These are phyloP conservation scores for Rhynchosporium secalis DNA, from an alignment of 2,329 filamentous ascomycete genomes.

Conservation along the genomic window DNA sequence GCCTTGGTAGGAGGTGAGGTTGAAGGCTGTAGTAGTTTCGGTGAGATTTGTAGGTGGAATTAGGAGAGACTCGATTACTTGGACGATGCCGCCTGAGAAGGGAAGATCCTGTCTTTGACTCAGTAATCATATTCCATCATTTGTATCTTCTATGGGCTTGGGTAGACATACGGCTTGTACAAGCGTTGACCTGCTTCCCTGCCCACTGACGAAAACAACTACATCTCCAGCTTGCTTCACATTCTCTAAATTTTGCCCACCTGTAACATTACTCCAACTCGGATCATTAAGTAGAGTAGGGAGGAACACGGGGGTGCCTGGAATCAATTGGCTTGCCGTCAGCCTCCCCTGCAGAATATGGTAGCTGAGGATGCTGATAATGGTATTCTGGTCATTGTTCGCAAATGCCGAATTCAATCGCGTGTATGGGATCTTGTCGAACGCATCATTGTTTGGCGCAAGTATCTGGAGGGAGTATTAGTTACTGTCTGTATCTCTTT, in stretches of 20 bases:
- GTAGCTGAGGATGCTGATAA: conserved; percentile 42
- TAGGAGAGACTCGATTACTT: conserved; percentile 53
- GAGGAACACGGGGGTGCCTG: conserved; percentile 44
- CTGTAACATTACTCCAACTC: conserved; percentile 50
- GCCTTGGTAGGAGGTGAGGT: conserved; percentile 43
- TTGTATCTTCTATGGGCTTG: not conserved
- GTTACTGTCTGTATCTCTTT: not conserved
- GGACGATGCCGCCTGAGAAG: conserved; percentile 52
- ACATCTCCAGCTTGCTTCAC: conserved; percentile 47
- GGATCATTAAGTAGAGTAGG: conserved; percentile 47
- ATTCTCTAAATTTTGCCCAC: conserved; percentile 48
- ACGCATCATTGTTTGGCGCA: conserved; percentile 42
- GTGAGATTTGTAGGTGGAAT: conserved; percentile 47
- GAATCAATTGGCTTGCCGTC: conserved; percentile 34
- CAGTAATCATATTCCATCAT: conserved; percentile 7
- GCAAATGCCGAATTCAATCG: conserved; percentile 36
- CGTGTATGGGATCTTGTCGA: conserved; percentile 42
- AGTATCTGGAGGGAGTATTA: conserved; percentile 39
- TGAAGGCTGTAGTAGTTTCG: conserved; percentile 41
- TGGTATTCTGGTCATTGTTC: conserved; percentile 41
- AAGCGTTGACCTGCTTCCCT: conserved; percentile 47
- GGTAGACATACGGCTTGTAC: conserved; percentile 36
- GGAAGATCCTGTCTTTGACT: conserved; percentile 44
- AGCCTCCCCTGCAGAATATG: conserved; percentile 40
- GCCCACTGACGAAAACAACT: conserved; percentile 44